Evolutionary conservation across 1,284 basidiomycete genomes (phyloP).

Genomic region (Rhodofomes roseus): DNA sequence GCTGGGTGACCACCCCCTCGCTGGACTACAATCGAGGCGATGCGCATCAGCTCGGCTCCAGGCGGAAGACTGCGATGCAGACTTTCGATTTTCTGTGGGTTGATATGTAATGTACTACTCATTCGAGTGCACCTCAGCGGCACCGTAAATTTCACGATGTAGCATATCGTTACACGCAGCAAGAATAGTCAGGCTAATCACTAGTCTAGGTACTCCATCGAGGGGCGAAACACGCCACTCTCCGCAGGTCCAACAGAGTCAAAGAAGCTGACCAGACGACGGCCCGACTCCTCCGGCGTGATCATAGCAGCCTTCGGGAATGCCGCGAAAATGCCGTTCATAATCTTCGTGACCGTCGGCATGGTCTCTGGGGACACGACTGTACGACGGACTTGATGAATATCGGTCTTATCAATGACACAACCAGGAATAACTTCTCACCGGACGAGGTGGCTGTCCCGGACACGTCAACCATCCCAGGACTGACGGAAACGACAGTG

Average conservation of each 20-base stretch:
- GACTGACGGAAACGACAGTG: slow-evolving; percentile 32
- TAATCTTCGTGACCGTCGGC: background rate
- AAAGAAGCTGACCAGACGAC: background rate
- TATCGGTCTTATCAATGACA: too few relatives aligned
- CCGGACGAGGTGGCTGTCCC: background rate
- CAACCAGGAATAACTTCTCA: background rate
- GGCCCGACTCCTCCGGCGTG: background rate
- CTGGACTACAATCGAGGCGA: too few relatives aligned
- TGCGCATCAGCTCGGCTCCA: too few relatives aligned
- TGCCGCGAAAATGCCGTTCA: background rate
- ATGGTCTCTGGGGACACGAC: background rate
- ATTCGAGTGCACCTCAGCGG: too few relatives aligned
- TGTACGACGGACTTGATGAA: too few relatives aligned
- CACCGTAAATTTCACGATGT: too few relatives aligned
- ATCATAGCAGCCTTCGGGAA: background rate
- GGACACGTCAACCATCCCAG: slow-evolving; percentile 31
- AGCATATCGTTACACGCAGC: too few relatives aligned
- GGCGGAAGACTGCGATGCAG: too few relatives aligned
- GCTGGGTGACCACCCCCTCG: too few relatives aligned
- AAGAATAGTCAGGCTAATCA: too few relatives aligned
- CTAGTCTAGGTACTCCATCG: background rate
- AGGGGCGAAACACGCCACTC: background rate
- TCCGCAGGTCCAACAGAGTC: background rate
- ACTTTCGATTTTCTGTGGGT: too few relatives aligned
- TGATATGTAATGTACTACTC: too few relatives aligned